Evolutionary conservation across 2,329 filamentous ascomycete species (phyloP).

Genomic region (Aspergillus phoenicis): DNA sequence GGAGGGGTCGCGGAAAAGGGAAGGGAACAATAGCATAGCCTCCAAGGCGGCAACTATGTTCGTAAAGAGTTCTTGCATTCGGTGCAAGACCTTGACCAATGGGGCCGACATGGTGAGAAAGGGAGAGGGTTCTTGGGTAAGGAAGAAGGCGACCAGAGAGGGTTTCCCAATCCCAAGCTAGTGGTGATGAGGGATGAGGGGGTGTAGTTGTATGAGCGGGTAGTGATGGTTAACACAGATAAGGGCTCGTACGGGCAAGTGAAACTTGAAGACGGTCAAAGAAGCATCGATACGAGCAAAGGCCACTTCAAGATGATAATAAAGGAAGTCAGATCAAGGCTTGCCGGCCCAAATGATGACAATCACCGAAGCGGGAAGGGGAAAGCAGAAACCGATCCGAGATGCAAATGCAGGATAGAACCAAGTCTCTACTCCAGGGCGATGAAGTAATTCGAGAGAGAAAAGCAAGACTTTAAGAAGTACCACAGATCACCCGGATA

Average conservation of each 20-base stretch:
- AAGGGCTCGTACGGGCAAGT: conserved; percentile 16
- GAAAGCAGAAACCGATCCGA: not conserved
- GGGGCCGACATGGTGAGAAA: conserved; percentile 35
- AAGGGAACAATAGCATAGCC: conserved; percentile 44
- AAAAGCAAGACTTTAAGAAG: conserved; percentile 24
- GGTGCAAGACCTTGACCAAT: conserved; percentile 43
- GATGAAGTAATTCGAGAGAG: conserved; percentile 21
- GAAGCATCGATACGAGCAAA: conserved; percentile 11
- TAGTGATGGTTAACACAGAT: conserved; percentile 14
- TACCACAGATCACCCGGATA: conserved; percentile 20
- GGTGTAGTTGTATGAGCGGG: conserved; percentile 8
- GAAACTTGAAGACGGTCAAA: conserved; percentile 16
- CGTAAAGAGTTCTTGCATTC: conserved; percentile 45
- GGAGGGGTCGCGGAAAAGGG: conserved; percentile 38
- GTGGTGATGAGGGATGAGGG: not conserved
- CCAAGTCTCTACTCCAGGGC: conserved; percentile 7
- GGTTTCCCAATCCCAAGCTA: conserved; percentile 1
- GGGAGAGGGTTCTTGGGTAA: not conserved
- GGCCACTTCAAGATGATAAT: conserved; percentile 9
- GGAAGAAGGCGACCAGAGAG: not conserved
- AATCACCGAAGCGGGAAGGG: conserved; percentile 1
- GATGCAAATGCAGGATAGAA: not conserved
- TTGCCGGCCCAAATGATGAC: not conserved
- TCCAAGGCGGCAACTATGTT: conserved; percentile 44
- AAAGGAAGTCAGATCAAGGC: not conserved